Conservation (phyloP, 805 yeast genomes). For the Candida hungchunana region DNA sequence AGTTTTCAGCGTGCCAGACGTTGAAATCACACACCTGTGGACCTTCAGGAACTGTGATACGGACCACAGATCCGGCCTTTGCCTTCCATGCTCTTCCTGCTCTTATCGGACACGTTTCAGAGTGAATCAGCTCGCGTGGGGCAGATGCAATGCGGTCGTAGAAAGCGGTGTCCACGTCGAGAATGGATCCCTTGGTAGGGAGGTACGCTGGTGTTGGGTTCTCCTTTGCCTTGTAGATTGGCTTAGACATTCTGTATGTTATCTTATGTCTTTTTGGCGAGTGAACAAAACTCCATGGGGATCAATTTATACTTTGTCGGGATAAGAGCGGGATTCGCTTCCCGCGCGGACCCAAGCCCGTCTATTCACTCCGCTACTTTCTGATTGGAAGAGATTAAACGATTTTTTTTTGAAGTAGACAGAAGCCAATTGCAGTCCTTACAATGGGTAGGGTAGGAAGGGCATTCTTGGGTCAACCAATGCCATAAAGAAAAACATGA, state of each 20-base stretch:
- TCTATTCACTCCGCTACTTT: too few relatives aligned
- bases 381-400: too few relatives aligned
- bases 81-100: slow-evolving; percentile 60
- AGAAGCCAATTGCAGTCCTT: too few relatives aligned
- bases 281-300: too few relatives aligned
- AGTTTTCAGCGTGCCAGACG: slow-evolving; percentile 58
- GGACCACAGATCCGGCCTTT: slow-evolving; percentile 55
- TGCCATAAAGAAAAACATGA: too few relatives aligned
- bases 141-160: slow-evolving; percentile 44
- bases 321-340: slow-evolving; percentile 10
- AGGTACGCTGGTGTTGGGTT: slow-evolving; percentile 52
- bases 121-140: slow-evolving; percentile 37
- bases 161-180: slow-evolving; percentile 46
- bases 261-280: too few relatives aligned
- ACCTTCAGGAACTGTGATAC: slow-evolving; percentile 62
- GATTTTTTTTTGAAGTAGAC: too few relatives aligned
- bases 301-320: too few relatives aligned
- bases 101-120: slow-evolving; percentile 46
- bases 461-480: too few relatives aligned
- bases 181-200: slow-evolving; percentile 50
- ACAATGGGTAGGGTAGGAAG: too few relatives aligned
- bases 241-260: slow-evolving; percentile 13
- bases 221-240: slow-evolving; percentile 22
- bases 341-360: slow-evolving; percentile 9
- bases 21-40: slow-evolving; percentile 71